Conservation (phyloP, 2,329 filamentous ascomycete species). For the Exophiala lecanii-corni region DNA sequence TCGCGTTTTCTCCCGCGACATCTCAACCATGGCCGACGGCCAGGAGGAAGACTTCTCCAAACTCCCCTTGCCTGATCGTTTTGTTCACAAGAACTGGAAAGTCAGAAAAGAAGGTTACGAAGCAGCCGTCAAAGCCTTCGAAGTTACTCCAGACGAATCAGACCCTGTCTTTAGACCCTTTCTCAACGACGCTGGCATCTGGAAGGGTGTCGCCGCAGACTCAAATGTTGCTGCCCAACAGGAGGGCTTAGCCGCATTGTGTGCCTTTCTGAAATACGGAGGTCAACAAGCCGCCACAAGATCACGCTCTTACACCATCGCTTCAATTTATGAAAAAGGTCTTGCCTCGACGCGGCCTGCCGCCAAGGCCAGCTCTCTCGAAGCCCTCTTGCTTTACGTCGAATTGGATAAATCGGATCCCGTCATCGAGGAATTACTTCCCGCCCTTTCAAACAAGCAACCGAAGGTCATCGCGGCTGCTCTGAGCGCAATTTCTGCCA, state of each 20-base stretch:
- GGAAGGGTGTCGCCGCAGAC: conserved; percentile 89
- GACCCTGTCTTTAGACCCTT: conserved; percentile 86
- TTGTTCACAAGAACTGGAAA: conserved; percentile 73
- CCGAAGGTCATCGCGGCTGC: conserved; percentile 80
- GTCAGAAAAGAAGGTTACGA: conserved; percentile 93
- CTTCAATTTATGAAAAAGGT: conserved; percentile 84
- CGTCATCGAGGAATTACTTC: conserved; percentile 84
- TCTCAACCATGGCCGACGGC: conserved; percentile 37
- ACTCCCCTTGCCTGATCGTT: conserved; percentile 39
- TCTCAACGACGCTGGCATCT: conserved; percentile 73
- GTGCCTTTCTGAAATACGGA: conserved; percentile 87
- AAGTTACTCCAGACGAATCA: conserved; percentile 75
- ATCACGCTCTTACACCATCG: conserved; percentile 70
- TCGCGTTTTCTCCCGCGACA: conserved; percentile 20
- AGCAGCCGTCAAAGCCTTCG: conserved; percentile 82
- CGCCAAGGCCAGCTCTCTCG: conserved; percentile 80
- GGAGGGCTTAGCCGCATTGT: conserved; percentile 82
- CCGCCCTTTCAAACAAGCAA: conserved; percentile 77
- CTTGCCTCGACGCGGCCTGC: conserved; percentile 80
- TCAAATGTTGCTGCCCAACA: conserved; percentile 96
- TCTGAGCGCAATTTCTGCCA: conserved; percentile 69
- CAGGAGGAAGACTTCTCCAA: conserved; percentile 40
- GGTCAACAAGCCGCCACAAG: conserved; percentile 64
- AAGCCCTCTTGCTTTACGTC: conserved; percentile 81
- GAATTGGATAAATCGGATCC: conserved; percentile 83